Percentiles rank a stretch among this genome's conserved stretches.
Conservation (phyloP, 2,329 filamentous ascomycete species). For the Helminthosporium solani region DNA sequence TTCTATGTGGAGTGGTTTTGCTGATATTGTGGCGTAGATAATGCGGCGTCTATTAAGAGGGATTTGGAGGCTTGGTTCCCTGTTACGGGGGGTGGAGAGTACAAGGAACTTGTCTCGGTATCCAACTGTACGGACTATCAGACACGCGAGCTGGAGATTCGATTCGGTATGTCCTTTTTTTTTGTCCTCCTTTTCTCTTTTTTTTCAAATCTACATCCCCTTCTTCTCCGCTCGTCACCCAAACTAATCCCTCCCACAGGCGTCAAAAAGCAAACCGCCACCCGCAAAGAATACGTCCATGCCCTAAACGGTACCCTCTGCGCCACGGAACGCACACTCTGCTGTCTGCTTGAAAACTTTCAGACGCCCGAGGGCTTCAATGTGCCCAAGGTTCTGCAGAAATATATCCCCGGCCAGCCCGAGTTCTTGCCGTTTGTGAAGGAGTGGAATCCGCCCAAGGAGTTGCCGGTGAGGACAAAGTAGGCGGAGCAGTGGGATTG, state of each 20-base stretch:
- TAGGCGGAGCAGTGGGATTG: background rate
- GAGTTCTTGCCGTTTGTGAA: conserved; percentile 88
- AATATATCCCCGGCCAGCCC: conserved; percentile 82
- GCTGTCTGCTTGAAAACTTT: conserved; percentile 95
- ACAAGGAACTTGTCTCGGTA: conserved; percentile 97
- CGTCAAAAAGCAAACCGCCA: conserved; percentile 70
- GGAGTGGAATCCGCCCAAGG: conserved; percentile 54
- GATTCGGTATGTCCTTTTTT: conserved; percentile 56
- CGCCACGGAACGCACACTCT: conserved; percentile 88
- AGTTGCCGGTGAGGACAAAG: conserved; percentile 22
- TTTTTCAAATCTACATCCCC: background rate
- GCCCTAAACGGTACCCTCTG: conserved; percentile 83
- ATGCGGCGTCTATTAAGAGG: conserved; percentile 72
- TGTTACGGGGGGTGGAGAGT: conserved; percentile 68
- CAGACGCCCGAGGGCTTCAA: conserved; percentile 71
- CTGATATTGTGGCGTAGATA: conserved; percentile 28
- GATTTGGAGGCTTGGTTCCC: conserved; percentile 85
- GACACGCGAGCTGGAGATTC: conserved; percentile 87
- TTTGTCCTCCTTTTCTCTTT: background rate
- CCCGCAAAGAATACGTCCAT: conserved; percentile 92
- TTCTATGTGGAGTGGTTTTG: background rate
- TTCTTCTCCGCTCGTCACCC: background rate
- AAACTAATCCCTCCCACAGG: conserved; percentile 46
- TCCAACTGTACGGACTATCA: conserved; percentile 99
- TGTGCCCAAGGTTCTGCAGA: conserved; percentile 39